Evolutionary conservation across 2,329 filamentous ascomycete species (phyloP).

Genomic region (Ascosphaera pollenicola): DNA sequence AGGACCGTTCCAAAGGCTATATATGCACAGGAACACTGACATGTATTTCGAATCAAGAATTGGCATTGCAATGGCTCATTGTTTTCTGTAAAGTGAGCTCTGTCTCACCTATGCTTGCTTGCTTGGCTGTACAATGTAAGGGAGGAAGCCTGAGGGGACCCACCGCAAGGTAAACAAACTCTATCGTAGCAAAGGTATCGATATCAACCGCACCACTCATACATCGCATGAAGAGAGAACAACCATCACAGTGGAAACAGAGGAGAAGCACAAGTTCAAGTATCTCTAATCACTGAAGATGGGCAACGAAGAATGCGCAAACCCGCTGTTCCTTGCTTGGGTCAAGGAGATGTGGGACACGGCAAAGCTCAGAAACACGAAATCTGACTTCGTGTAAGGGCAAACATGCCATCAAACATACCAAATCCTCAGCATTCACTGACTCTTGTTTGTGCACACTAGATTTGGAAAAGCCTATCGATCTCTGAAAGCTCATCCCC

Average conservation of each 20-base stretch:
- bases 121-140: too few relatives aligned
- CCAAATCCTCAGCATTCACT: too few relatives aligned
- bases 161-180: too few relatives aligned
- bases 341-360: constrained; percentile 57
- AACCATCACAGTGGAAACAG: not conserved
- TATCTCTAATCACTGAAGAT: constrained; percentile 4
- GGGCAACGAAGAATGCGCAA: constrained; percentile 29
- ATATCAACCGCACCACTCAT: too few relatives aligned
- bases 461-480: constrained; percentile 57
- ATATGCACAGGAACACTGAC: too few relatives aligned
- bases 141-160: too few relatives aligned
- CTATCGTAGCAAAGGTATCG: too few relatives aligned
- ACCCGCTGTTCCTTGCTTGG: constrained; percentile 50
- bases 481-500: constrained; percentile 52
- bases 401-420: not conserved
- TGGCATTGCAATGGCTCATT: too few relatives aligned
- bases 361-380: constrained; percentile 38
- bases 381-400: not conserved
- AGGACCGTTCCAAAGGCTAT: too few relatives aligned
- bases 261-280: not conserved
- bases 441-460: not conserved
- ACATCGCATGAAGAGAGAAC: not conserved
- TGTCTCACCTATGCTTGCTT: too few relatives aligned
- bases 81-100: too few relatives aligned
- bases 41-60: too few relatives aligned